Base-by-base conservation (phyloP, 208 protist species). In the Strigomonas culicis region DNA sequence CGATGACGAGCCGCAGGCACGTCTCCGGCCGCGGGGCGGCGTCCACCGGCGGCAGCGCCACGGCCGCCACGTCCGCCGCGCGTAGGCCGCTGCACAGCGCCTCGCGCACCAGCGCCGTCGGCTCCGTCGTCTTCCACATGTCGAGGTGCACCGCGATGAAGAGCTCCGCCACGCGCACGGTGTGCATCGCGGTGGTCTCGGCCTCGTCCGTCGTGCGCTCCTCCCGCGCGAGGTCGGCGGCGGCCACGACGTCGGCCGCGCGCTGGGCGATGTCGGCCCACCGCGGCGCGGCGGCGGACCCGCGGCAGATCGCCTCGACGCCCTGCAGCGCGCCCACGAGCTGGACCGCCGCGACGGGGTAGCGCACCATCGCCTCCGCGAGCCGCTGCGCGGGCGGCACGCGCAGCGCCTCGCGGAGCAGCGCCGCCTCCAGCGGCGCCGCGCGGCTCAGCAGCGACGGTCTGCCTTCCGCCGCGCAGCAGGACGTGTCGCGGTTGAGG, bases 61-160 rank as follows among this genome's bases (percentile, higher is more conserved):
- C 44, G 34, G 15, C 50, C 41, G 57, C 30, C 4, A 25, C 21
- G 2, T 31, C 22, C 46, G 15, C 24, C 13, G 28, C 28, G 8
- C 11, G 15, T 8, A 21, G 22, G 25, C 0, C 34, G 24, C 24
- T 62, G 61, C 30, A 63, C 52, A 74, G 59, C 22, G 55, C 66
- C 4, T 51, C 27, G 4, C 63, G 68, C 44, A 77, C 64, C 36
- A 79, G 46, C 32, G 49, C 19, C 28, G 68, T 46, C 22, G 74
- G 62, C 34, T 84, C 80, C 30, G 63, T 66, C 30, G 81, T 61
- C 52, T 82, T 90, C 90, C 90, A 95, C 56, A 95, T 77, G 53
- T 95, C 86, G 47, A 74, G 74, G 44, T 88, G 82, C 7, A 85
- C 74, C n/a, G 66, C 71, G 0, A 81, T 82, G 56, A 91, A 93